A percentile compares a stretch with the other conserved stretches of the same genome.
Conservation (phyloP, 768 basidiomycete species). For the Lactarius pseudohatsudake region DNA sequence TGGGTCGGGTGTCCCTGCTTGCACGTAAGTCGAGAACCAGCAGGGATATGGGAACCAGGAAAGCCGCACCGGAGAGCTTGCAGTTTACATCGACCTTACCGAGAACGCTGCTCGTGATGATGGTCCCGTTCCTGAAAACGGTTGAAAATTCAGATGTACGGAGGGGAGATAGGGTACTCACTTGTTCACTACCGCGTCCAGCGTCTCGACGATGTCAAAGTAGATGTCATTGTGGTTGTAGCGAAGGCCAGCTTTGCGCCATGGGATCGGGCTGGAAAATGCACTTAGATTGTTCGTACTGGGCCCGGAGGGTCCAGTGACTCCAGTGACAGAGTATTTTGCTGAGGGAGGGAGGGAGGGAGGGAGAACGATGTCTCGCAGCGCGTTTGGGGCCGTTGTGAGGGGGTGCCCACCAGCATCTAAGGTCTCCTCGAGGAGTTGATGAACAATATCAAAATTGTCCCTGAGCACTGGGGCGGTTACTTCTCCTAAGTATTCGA, state of each 20-base stretch:
- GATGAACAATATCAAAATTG: constrained; percentile 94
- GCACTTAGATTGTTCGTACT: constrained; percentile 37
- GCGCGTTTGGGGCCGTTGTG: constrained; percentile 85
- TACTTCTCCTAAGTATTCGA: constrained; percentile 86
- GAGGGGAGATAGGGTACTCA: constrained; percentile 37
- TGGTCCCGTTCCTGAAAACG: constrained; percentile 59
- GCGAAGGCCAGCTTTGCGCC: constrained; percentile 81
- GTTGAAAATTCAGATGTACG: neutral
- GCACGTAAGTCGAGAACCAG: neutral
- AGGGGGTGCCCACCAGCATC: constrained; percentile 90
- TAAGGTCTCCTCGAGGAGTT: constrained; percentile 95
- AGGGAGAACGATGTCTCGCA: constrained; percentile 91
- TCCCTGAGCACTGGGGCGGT: constrained; percentile 79
- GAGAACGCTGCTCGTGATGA: constrained; percentile 65
- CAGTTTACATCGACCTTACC: constrained; percentile 79
- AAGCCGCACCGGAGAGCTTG: constrained; percentile 65
- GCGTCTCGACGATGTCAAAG: constrained; percentile 84
- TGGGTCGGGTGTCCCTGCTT: constrained; percentile 83
- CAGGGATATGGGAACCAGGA: neutral
- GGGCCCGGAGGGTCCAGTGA: constrained; percentile 40
- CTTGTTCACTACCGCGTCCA: constrained; percentile 79
- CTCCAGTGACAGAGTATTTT: constrained; percentile 52
- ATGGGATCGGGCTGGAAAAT: constrained; percentile 90
- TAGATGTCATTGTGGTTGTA: constrained; percentile 91
- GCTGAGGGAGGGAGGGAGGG: constrained; percentile 78